phyloP scores from a whole-genome alignment of 2,329 filamentous ascomycete genomes.

The Talaromyces pinophilus region DNA sequence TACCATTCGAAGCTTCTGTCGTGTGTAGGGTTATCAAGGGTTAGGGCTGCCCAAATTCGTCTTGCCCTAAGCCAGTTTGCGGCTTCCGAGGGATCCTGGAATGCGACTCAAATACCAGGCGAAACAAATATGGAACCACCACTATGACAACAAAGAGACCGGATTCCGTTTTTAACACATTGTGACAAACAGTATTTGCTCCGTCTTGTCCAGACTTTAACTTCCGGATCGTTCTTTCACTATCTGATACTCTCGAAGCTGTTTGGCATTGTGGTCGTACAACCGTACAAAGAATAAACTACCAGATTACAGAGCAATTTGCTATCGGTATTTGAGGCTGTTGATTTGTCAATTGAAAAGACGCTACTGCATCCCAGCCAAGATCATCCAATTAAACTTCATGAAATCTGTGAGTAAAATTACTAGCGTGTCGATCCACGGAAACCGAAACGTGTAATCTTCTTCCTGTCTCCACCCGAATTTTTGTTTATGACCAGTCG shows the following conservation, averaged over 20 bases:
- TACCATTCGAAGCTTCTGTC: no score
- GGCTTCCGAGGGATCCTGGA: constrained; percentile 17
- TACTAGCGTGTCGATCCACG: constrained; percentile 1
- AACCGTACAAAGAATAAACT: not conserved
- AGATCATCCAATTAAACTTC: not conserved
- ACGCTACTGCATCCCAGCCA: not conserved
- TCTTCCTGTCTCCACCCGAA: not conserved
- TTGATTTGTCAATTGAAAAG: not conserved
- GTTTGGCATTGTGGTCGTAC: not conserved
- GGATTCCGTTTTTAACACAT: no score
- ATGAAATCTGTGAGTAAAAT: not conserved
- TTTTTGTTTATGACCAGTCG: constrained; percentile 13
- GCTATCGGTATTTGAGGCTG: not conserved
- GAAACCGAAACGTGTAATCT: not conserved
- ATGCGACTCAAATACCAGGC: constrained; percentile 10
- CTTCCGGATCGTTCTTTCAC: not conserved
- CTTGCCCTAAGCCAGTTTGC: constrained; percentile 17
- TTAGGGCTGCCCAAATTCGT: not conserved
- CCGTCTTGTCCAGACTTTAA: not conserved
- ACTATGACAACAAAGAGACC: not conserved
- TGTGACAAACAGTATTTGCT: no score
- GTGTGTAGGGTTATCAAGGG: not conserved
- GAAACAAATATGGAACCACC: not conserved
- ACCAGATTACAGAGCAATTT: not conserved
- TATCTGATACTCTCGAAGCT: not conserved